These are phyloP conservation scores for Paralagenidium karlingii DNA, from an alignment of 352 stramenopile genomes.

Conservation along the genomic window DNA sequence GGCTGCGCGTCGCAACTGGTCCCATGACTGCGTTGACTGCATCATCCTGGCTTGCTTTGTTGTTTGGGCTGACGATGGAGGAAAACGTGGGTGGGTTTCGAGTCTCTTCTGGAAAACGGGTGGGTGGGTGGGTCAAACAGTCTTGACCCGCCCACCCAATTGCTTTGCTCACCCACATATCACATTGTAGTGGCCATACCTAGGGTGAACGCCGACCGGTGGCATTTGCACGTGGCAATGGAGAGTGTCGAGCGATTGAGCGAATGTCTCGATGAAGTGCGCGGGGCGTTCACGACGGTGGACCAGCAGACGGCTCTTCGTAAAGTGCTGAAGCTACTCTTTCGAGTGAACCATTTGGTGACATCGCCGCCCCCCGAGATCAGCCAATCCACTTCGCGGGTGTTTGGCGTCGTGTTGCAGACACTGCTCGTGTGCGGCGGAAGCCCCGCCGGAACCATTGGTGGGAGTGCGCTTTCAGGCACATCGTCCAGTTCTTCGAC, in stretches of 20 bases:
- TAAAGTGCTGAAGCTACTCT: slow-evolving; percentile 24
- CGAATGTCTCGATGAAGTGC: slow-evolving; percentile 33
- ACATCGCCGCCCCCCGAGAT: background rate
- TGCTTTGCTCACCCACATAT: too few relatives aligned
- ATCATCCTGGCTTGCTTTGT: slow-evolving; percentile 25
- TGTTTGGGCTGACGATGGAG: too few relatives aligned
- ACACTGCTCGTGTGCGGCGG: slow-evolving; percentile 60
- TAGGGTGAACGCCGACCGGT: background rate
- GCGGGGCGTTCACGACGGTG: slow-evolving; percentile 9
- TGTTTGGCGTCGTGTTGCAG: slow-evolving; percentile 56
- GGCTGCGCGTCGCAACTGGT: slow-evolving; percentile 57
- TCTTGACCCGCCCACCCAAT: too few relatives aligned
- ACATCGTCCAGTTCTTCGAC: too few relatives aligned
- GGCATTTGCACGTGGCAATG: slow-evolving; percentile 1
- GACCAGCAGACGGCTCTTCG: slow-evolving; percentile 29
- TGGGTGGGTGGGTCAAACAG: too few relatives aligned
- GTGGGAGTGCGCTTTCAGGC: slow-evolving; percentile 1
- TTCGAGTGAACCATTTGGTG: background rate
- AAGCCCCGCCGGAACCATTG: slow-evolving; percentile 14
- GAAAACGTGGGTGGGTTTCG: slow-evolving; percentile 1
- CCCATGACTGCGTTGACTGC: slow-evolving; percentile 49
- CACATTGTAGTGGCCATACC: too few relatives aligned
- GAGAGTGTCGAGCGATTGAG: slow-evolving; percentile 33
- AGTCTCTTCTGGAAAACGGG: too few relatives aligned
- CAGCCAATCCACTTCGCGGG: slow-evolving; percentile 9